Base-by-base conservation (phyloP, 768 basidiomycete species). In the Lentinula boryana region DNA sequence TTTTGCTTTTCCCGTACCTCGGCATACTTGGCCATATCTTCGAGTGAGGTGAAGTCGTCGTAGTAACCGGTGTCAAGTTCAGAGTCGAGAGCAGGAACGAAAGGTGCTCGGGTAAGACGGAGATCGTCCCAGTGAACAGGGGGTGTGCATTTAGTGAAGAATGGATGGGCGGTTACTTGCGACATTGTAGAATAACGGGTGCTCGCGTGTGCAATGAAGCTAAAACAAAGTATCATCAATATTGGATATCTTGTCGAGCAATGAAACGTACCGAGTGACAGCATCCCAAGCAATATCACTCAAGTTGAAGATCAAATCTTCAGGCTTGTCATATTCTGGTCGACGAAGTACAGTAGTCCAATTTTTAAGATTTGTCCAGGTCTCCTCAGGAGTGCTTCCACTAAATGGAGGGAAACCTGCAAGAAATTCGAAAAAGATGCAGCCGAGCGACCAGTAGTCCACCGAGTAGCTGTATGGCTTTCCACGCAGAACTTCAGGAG, bases 21-120 rank as follows among this genome's bases (percentile, higher is more conserved):
- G 10, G 95, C 93, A 69, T 98, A 98, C 76, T 98, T 98, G 54
- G 93, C 94, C 95, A 98, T 98, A 69, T 98, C 96, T 61, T 95
- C 92, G 4, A 82, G 76, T 3, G 84, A 88, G 2, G 88, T 88
- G 71, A 95, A 95, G 70, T 94, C 93, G 66, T 95, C 93, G 74
- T 94, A 95, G 74, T 95, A 95, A 16, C 94, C 95, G 1, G 95
- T 94, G 69, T 99, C 97, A 61, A 92, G 81, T 68, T 98, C 97
- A 8, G 89, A 91, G 68, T 98, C 95, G 36, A 98, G 82, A 9
- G 93, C 88, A 31, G 97, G 97, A 5, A 98, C 91, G 72, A 97
- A 98, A 0, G 96, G 97, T 8, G 96, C 89, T 5, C 81, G 81
- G 18, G 84, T 80, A 5, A 81, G 74, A 32, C 97, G 88, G 3